A percentile compares a stretch with the other conserved stretches of the same genome.
Evolutionary conservation across 805 yeast species (phyloP).

Genomic region (Zygotorulaspora chibaensis): DNA sequence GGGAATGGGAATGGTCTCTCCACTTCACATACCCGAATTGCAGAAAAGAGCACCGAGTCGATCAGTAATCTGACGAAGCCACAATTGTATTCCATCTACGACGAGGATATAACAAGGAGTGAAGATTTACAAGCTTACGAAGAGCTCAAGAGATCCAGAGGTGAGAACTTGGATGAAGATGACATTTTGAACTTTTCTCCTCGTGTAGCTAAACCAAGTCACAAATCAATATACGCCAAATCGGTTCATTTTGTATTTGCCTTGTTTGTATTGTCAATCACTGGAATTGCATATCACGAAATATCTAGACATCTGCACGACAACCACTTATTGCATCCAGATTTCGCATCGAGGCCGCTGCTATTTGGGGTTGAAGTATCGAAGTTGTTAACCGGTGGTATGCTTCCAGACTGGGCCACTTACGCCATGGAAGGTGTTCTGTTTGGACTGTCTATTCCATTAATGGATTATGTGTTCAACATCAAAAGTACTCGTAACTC

Average conservation of each 20-base stretch:
- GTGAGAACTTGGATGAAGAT: conserved; percentile 23
- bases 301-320: conserved; percentile 50
- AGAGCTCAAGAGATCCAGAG: conserved; percentile 27
- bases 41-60: conserved; percentile 31
- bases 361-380: conserved; percentile 34
- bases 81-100: conserved; percentile 48
- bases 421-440: conserved; percentile 51
- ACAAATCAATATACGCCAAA: conserved; percentile 7
- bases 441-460: conserved; percentile 54
- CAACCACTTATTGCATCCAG: conserved; percentile 43
- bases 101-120: conserved; percentile 36
- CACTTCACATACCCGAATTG: conserved; percentile 2
- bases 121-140: conserved; percentile 34
- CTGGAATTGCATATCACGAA: conserved; percentile 53
- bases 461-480: conserved; percentile 29
- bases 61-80: conserved; percentile 48
- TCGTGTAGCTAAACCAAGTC: conserved; percentile 5
- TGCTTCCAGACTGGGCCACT: conserved; percentile 27
- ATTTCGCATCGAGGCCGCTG: conserved; percentile 41
- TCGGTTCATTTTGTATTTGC: conserved; percentile 14
- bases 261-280: conserved; percentile 33
- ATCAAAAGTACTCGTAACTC: conserved; percentile 14
- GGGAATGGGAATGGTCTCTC: conserved; percentile 3
- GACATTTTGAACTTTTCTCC: conserved; percentile 10
- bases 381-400: conserved; percentile 15